Percentiles rank a stretch among this genome's conserved stretches.
phyloP scores from a whole-genome alignment of 169 alveolate genomes.

The Prorocentrum cordatum region DNA sequence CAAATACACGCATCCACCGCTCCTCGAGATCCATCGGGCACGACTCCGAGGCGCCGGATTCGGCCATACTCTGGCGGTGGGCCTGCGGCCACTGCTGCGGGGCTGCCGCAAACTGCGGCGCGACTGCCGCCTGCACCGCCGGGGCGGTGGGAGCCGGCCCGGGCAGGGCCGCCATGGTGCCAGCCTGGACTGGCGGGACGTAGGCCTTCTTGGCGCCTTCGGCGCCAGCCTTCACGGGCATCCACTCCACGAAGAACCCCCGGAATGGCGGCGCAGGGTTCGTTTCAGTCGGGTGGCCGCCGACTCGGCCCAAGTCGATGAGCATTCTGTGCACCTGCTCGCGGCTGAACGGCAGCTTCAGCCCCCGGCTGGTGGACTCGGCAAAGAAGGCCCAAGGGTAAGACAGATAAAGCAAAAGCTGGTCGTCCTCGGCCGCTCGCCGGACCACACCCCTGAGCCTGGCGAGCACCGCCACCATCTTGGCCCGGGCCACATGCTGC shows the following conservation, averaged over 20 bases:
- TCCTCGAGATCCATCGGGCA: no score
- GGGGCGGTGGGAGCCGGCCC: not conserved
- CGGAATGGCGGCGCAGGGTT: slow-evolving; percentile 29
- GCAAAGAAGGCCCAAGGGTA: slow-evolving; percentile 54
- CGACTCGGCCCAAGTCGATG: slow-evolving; percentile 32
- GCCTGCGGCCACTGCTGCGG: no score
- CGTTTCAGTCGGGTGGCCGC: slow-evolving; percentile 40
- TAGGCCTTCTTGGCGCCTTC: not conserved
- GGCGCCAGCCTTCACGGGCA: slow-evolving; percentile 40
- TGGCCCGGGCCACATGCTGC: not conserved
- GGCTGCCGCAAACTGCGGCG: no score
- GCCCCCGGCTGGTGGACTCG: slow-evolving; percentile 22
- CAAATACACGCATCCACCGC: no score
- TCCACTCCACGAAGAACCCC: slow-evolving; percentile 51
- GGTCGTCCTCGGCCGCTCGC: slow-evolving; percentile 45
- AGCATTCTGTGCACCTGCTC: slow-evolving; percentile 36
- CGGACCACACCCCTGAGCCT: slow-evolving; percentile 40
- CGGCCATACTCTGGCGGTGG: no score
- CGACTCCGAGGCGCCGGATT: no score
- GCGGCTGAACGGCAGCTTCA: slow-evolving; percentile 45
- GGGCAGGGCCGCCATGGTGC: not conserved
- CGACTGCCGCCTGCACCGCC: not conserved
- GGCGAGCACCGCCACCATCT: slow-evolving; percentile 13
- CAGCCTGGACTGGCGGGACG: no score
- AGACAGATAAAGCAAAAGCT: slow-evolving; percentile 1